Evolutionary conservation across 306 rosid genomes (phyloP), one percentile per base, ranked within the genome.

Genomic region (Comarum palustre): DNA sequence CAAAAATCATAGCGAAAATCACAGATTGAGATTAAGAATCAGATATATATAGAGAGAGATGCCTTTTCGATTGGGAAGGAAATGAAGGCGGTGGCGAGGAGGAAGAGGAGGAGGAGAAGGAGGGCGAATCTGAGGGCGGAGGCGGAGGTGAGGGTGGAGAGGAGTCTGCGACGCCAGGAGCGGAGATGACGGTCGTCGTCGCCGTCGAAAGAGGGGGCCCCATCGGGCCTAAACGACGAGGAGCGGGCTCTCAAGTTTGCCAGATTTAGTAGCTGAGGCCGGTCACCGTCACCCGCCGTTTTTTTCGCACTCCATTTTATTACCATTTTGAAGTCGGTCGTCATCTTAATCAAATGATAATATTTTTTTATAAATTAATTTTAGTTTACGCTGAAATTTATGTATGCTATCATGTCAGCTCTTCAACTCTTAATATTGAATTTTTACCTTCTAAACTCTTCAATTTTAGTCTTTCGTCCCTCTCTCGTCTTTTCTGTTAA

Each of bases 51-150:
- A 43, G 4, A 48, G 42, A 32, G 73, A 15, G 16, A 9, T 51
- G 60, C 88, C 90, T 86, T 82, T 58, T 84, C 88, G 41, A 84
- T 41, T 31, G 88, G 90, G 41, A 86, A 83, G 47, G 75, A 77
- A 60, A 72, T 66, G 77, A 78, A 82, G 48, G 88, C 90, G 75
- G 62, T 54, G 52, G 75, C 77, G 24, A 80, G 43, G 86, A 86
- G 80, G 80, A 83, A 81, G 34, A 86, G 25, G 66, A 86, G 81
- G 41, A 79, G 45, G 31, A 84, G 74, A 15, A 82, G 65, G 59
- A 82, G 27, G 32, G 65, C 32, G 77, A 79, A 77, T 81, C 81
- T 72, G 43, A 78, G 31, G 73, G 78, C 76, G 71, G 86, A 77
- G 59, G 78, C 45, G 65, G 78, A 84, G 84, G 84, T 75, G 54